Evolutionary conservation across 1,284 basidiomycete genomes (phyloP), one percentile per base, ranked within the genome.

Genomic region (Ustilago shanxiensis): DNA sequence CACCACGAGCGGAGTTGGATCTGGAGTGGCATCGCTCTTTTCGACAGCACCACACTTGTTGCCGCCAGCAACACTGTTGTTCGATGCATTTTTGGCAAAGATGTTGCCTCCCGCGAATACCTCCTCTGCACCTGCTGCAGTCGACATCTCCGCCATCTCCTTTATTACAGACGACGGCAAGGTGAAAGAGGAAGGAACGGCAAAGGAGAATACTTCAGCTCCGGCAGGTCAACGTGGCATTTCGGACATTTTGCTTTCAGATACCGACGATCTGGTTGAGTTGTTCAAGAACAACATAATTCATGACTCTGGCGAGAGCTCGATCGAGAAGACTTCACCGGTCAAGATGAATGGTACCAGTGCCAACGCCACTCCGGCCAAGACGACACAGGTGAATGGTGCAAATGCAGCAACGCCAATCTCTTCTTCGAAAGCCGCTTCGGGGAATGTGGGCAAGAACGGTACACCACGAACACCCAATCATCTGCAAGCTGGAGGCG

Each of bases 41-140:
- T 90, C 92, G 71, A 90, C 89, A 3, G 92, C 94, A 5, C 90
- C 92, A 31, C 92, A 95, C 87, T 89, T 94, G 54, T 89, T 93
- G 79, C 94, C 94, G 16, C 91, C 94, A 5, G 87, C 95, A 63
- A 89, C 91, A 55, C 88, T 89, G 55, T 86, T 96, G 47, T 95
- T 93, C 84, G 91, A 93, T 37, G 87, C 91, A 18, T 88, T 95
- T 78, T 89, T 95, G 81, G 88, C 89, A 51, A 88, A 89, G 54
- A 90, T 94, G 81, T 87, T 95, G 72, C 88, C 88, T 13, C 59
- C 71, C 20, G 71, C 65, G 9, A 57, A 18, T 16, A 16, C 63
- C 13, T 7, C 41, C 2, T n/a, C 67, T 2, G 11, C 5, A 3
- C 31, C 54, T 10, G 44, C 59, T 7, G 56, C 35, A 14, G 18